A percentile compares a stretch with the other conserved stretches of the same genome.
phyloP scores from a whole-genome alignment of 2,329 filamentous ascomycete species.

The Pseudogymnoascus destructans region DNA sequence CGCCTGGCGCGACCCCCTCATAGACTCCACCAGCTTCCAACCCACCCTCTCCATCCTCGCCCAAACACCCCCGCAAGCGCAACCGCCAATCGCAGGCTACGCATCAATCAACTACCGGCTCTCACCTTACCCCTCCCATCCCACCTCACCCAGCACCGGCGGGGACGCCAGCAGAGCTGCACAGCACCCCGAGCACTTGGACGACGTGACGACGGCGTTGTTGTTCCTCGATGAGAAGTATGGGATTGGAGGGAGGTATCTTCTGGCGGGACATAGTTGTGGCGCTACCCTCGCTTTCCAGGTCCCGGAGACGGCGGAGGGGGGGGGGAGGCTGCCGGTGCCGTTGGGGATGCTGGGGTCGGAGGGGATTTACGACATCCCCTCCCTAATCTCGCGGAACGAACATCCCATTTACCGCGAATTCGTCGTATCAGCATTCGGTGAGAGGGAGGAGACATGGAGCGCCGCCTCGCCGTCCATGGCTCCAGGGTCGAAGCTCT shows the following conservation, averaged over 20 bases:
- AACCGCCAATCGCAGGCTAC: conserved; percentile 39
- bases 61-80: conserved; percentile 24
- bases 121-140: conserved; percentile 38
- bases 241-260: conserved; percentile 33
- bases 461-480: conserved; percentile 38
- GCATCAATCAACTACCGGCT: conserved; percentile 54
- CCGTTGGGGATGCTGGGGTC: conserved; percentile 46
- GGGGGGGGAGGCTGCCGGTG: conserved; percentile 23
- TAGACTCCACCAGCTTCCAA: conserved; percentile 34
- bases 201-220: conserved; percentile 41
- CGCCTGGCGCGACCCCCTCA: conserved; percentile 47
- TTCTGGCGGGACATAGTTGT: conserved; percentile 49
- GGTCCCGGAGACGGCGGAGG: conserved; percentile 25
- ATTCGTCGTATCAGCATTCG: conserved; percentile 50
- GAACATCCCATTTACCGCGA: conserved; percentile 39
- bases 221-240: conserved; percentile 36
- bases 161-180: conserved; percentile 29
- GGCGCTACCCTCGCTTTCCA: conserved; percentile 53
- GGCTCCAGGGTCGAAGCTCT: conserved; percentile 9
- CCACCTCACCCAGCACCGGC: conserved; percentile 27
- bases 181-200: conserved; percentile 46
- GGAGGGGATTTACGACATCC: conserved; percentile 55
- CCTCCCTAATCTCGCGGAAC: conserved; percentile 36
- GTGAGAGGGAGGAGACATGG: conserved; percentile 38
- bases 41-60: conserved; percentile 31